These are phyloP conservation scores for Gynandropsis gynandra DNA, from an alignment of 345 rosid genomes.

Conservation along the genomic window DNA sequence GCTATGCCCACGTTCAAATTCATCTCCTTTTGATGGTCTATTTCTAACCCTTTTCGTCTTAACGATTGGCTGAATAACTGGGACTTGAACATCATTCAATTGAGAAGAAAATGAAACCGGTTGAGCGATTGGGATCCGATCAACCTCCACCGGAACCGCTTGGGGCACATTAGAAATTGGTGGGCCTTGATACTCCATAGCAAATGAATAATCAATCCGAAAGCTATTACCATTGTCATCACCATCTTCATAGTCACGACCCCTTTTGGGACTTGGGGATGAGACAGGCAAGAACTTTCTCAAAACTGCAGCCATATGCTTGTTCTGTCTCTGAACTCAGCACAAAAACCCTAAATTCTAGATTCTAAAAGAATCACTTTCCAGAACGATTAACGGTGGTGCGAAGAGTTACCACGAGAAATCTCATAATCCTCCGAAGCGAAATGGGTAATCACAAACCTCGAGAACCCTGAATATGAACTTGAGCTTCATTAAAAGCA, in stretches of 20 bases:
- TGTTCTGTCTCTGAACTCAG: constrained; percentile 1
- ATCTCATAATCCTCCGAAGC: constrained; percentile 6
- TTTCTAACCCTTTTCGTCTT: constrained; percentile 24
- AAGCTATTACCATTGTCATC: constrained; percentile 30
- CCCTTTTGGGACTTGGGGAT: constrained; percentile 26
- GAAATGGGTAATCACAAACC: constrained; percentile 13
- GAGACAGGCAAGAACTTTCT: constrained; percentile 44
- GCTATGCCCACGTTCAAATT: constrained; percentile 12
- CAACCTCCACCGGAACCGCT: constrained; percentile 51
- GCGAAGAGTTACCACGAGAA: constrained; percentile 3
- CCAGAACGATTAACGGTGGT: constrained; percentile 7
- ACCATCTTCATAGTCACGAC: constrained; percentile 19
- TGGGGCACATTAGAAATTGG: constrained; percentile 43
- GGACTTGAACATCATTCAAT: constrained; percentile 31
- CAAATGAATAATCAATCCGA: constrained; percentile 58
- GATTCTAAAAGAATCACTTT: not conserved
- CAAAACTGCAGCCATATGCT: constrained; percentile 50
- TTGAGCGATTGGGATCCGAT: constrained; percentile 54
- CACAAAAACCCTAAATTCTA: constrained; percentile 9
- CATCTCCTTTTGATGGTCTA: constrained; percentile 21
- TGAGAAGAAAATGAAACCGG: constrained; percentile 34
- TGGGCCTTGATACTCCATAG: constrained; percentile 70
- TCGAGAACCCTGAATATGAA: constrained; percentile 13
- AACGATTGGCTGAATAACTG: constrained; percentile 51
- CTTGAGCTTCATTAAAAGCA: not conserved